Evolutionary conservation across 768 basidiomycete species (phyloP).

Genomic region (Tricholoma saponaceum): DNA sequence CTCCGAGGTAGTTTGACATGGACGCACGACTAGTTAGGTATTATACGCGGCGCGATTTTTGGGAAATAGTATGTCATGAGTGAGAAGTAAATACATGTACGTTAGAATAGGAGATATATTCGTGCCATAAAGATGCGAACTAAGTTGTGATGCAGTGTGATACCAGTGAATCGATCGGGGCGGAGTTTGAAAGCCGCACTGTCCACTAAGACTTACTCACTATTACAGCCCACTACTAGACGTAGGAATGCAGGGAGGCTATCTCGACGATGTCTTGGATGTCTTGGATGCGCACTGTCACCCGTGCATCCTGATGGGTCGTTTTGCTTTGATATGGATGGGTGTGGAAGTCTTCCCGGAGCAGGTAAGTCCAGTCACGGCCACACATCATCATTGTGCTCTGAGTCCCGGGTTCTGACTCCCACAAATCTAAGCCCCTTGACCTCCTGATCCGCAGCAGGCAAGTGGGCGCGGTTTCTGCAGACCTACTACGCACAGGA

Average conservation of each 20-base stretch:
- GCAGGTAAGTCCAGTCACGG: constrained; percentile 13
- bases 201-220: not conserved
- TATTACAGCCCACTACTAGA: not conserved
- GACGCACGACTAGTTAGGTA: too few species aligned
- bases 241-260: constrained; percentile 4
- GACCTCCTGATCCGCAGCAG: constrained; percentile 13
- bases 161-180: not conserved
- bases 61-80: too few species aligned
- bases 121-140: too few species aligned
- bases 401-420: not conserved
- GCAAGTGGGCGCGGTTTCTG: constrained; percentile 10
- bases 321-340: constrained; percentile 14
- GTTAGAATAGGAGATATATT: too few species aligned
- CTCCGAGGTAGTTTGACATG: too few species aligned
- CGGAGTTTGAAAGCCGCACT: not conserved
- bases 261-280: too few species aligned
- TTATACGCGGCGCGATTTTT: too few species aligned
- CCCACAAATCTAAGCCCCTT: constrained; percentile 8
- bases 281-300: constrained; percentile 12
- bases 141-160: too few species aligned
- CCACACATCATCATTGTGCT: not conserved
- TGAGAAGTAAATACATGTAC: too few species aligned
- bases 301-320: constrained; percentile 13
- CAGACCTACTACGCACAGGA: constrained; percentile 11
- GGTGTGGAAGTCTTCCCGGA: constrained; percentile 8